A percentile compares a stretch with the other conserved stretches of the same genome.
These are phyloP conservation scores for Paspalum vaginatum DNA, from an alignment of 176 grass and related monocot genomes.

Conservation along the genomic window DNA sequence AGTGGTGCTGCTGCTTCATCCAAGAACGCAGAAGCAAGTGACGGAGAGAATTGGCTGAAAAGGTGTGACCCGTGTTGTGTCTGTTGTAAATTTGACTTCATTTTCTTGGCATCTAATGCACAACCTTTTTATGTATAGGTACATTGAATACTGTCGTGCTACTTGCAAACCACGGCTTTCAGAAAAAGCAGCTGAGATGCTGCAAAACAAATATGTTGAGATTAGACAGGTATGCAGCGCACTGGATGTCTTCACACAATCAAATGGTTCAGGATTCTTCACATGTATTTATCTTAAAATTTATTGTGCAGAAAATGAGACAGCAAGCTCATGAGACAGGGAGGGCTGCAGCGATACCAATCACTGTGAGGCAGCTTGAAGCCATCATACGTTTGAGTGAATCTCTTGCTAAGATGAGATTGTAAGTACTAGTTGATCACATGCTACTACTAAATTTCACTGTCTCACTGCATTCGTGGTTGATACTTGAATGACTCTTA, in stretches of 20 bases:
- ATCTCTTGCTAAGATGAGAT: constrained; percentile 97
- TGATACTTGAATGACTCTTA: constrained; percentile 37
- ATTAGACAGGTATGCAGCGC: constrained; percentile 77
- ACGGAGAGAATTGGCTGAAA: constrained; percentile 98
- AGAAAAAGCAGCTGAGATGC: constrained; percentile 92
- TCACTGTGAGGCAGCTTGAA: constrained; percentile 98
- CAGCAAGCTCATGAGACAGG: constrained; percentile 92
- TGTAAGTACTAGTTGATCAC: constrained; percentile 57
- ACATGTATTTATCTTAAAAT: not conserved
- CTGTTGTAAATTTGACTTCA: constrained; percentile 26
- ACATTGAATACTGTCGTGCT: constrained; percentile 83
- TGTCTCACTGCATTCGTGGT: not conserved
- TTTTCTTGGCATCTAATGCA: constrained; percentile 19
- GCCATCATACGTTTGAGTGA: constrained; percentile 95
- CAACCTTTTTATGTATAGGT: constrained; percentile 50
- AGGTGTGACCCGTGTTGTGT: constrained; percentile 40
- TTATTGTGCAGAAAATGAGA: constrained; percentile 89
- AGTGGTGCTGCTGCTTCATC: constrained; percentile 63
- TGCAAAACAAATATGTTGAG: constrained; percentile 98
- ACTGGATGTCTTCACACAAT: constrained; percentile 6
- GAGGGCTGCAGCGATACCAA: constrained; percentile 81
- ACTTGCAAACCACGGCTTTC: constrained; percentile 83
- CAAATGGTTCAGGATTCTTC: not conserved
- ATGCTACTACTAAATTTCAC: not conserved
- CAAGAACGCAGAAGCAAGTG: constrained; percentile 57